Conservation (phyloP, 1,284 basidiomycete genomes). For the Stygiomarasmius scandens region DNA sequence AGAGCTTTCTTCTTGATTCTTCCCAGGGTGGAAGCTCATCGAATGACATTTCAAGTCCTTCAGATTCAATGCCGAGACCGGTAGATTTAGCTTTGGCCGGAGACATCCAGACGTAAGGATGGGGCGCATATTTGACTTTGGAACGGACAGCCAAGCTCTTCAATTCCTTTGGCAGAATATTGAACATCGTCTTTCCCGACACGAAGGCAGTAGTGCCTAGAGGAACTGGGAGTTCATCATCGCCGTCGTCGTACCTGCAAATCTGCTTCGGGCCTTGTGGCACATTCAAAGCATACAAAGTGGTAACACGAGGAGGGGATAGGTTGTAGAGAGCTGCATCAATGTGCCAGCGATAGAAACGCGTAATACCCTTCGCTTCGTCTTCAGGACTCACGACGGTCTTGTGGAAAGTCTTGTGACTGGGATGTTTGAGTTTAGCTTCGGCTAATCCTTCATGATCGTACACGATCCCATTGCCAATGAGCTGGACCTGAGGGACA, state of each 20-base stretch:
- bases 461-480: slow-evolving; percentile 75
- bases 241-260: slow-evolving; percentile 87
- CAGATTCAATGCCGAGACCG: slow-evolving; percentile 78
- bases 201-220: slow-evolving; percentile 87
- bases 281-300: slow-evolving; percentile 80
- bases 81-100: slow-evolving; percentile 71
- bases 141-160: slow-evolving; percentile 84
- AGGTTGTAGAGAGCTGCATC: slow-evolving; percentile 91
- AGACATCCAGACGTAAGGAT: slow-evolving; percentile 88
- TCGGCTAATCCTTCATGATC: slow-evolving; percentile 78
- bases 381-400: slow-evolving; percentile 76
- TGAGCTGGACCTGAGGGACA: slow-evolving; percentile 85
- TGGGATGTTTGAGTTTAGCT: slow-evolving; percentile 77
- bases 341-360: slow-evolving; percentile 94
- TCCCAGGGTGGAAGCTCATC: slow-evolving; percentile 76
- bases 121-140: slow-evolving; percentile 65
- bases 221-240: slow-evolving; percentile 81
- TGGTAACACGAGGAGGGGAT: slow-evolving; percentile 85
- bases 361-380: slow-evolving; percentile 72
- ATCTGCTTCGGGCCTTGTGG: slow-evolving; percentile 72
- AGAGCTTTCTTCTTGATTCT: slow-evolving; percentile 68
- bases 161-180: slow-evolving; percentile 70
- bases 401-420: slow-evolving; percentile 90
- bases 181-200: slow-evolving; percentile 84
- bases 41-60: slow-evolving; percentile 68